These are phyloP conservation scores for Styphnolobium japonicum DNA, from an alignment of 306 rosid species.

Conservation along the genomic window DNA sequence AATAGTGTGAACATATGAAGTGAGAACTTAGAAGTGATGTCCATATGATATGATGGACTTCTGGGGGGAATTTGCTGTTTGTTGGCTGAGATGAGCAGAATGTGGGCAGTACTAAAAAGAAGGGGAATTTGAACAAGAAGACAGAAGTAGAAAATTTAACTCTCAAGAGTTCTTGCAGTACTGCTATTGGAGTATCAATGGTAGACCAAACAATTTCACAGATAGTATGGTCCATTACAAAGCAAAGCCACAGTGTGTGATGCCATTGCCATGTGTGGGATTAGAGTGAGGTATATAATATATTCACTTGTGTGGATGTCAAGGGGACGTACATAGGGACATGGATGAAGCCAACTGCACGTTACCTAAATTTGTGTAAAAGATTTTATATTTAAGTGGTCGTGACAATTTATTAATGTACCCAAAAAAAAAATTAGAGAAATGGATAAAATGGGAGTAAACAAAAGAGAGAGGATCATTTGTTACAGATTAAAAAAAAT, in stretches of 20 bases:
- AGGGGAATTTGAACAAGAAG: not conserved
- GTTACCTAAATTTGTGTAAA: not conserved
- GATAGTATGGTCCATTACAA: not conserved
- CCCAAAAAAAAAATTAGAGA: too few relatives aligned
- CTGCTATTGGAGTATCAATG: not conserved
- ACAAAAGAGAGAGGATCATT: too few relatives aligned
- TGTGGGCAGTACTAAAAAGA: not conserved
- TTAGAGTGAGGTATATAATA: not conserved
- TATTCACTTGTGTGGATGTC: conserved; percentile 22
- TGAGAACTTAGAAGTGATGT: not conserved
- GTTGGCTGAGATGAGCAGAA: too few relatives aligned
- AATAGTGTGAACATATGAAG: not conserved
- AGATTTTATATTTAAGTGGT: not conserved
- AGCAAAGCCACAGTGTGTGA: not conserved
- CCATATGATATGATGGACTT: not conserved
- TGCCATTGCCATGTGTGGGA: not conserved
- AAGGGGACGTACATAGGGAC: not conserved
- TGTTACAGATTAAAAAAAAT: too few relatives aligned
- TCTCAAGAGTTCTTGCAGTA: not conserved
- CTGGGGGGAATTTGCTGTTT: too few relatives aligned
- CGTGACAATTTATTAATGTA: not conserved
- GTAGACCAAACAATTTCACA: not conserved
- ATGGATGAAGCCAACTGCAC: conserved; percentile 3
- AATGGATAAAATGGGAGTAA: too few relatives aligned
- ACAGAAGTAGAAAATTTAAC: conserved; percentile 27